Conservation (phyloP, 2,329 filamentous ascomycete species). For the Trichoderma sp. region DNA sequence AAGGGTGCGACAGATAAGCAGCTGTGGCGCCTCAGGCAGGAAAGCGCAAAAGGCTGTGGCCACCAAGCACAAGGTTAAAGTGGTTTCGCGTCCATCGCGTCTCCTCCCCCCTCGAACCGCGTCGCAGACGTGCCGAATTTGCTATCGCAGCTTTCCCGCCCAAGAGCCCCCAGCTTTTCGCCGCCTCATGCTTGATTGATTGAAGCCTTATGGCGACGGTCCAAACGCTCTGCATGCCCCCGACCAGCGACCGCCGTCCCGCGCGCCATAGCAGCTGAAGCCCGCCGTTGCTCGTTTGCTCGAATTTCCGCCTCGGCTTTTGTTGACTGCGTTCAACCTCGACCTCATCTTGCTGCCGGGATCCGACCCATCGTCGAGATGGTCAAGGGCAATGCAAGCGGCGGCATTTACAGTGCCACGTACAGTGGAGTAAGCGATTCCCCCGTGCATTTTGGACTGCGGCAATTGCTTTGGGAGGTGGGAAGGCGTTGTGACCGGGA, state of each 20-base stretch:
- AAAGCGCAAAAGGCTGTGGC: conserved; percentile 27
- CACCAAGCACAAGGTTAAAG: conserved; percentile 35
- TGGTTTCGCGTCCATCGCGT: conserved; percentile 45
- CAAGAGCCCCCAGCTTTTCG: neutral
- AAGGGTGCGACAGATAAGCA: neutral
- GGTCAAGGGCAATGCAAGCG: conserved; percentile 50
- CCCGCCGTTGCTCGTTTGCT: neutral
- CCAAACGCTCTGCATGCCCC: conserved; percentile 22
- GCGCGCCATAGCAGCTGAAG: neutral
- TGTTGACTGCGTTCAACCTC: neutral
- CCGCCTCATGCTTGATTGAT: too few relatives aligned
- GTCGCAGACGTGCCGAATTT: conserved; percentile 42
- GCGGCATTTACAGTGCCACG: conserved; percentile 67
- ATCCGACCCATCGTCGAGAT: conserved; percentile 41
- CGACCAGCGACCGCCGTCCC: conserved; percentile 7
- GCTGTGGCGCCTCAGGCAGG: conserved; percentile 41
- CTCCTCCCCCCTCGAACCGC: conserved; percentile 39
- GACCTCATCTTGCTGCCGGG: neutral
- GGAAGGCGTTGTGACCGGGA: neutral
- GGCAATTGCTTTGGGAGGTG: neutral
- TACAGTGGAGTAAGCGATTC: conserved; percentile 63
- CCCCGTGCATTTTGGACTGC: conserved; percentile 8
- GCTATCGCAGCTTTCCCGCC: conserved; percentile 32
- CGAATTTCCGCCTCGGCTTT: conserved; percentile 13
- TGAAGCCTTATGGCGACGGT: conserved; percentile 7